Evolutionary conservation across 805 yeast species (phyloP).

Genomic region (Zygosaccharomyces gambellarensis): DNA sequence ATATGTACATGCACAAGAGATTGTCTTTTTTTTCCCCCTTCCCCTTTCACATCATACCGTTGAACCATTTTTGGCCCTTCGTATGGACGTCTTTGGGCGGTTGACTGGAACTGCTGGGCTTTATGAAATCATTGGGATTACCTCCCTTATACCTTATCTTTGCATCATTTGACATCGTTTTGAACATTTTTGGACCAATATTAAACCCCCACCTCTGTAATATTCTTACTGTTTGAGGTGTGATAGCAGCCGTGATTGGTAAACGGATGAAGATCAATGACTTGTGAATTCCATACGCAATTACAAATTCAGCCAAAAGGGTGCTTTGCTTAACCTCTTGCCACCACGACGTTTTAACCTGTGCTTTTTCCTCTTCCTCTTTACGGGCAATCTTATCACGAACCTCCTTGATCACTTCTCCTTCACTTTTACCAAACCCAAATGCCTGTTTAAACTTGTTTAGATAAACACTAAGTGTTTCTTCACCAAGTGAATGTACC

Average conservation of each 20-base stretch:
- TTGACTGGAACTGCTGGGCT: constrained; percentile 38
- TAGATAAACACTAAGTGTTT: constrained; percentile 64
- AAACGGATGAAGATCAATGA: constrained; percentile 75
- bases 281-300: constrained; percentile 93
- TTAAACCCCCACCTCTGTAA: constrained; percentile 77
- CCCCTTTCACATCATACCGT: constrained; percentile 27
- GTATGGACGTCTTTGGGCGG: constrained; percentile 42
- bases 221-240: constrained; percentile 67
- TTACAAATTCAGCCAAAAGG: constrained; percentile 74
- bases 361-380: constrained; percentile 18
- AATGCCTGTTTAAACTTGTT: constrained; percentile 52
- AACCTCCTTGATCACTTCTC: constrained; percentile 38
- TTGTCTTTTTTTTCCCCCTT: neutral
- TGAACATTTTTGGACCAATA: constrained; percentile 40
- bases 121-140: constrained; percentile 37
- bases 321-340: constrained; percentile 34
- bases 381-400: constrained; percentile 27
- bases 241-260: constrained; percentile 87
- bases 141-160: constrained; percentile 32
- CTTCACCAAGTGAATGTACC: constrained; percentile 87
- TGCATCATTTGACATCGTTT: constrained; percentile 38
- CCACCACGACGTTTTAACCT: constrained; percentile 25
- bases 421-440: constrained; percentile 55
- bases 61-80: constrained; percentile 33
- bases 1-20: neutral